These are phyloP conservation scores for Irpex sp. DNA, from an alignment of 1,284 basidiomycete genomes.

Conservation along the genomic window DNA sequence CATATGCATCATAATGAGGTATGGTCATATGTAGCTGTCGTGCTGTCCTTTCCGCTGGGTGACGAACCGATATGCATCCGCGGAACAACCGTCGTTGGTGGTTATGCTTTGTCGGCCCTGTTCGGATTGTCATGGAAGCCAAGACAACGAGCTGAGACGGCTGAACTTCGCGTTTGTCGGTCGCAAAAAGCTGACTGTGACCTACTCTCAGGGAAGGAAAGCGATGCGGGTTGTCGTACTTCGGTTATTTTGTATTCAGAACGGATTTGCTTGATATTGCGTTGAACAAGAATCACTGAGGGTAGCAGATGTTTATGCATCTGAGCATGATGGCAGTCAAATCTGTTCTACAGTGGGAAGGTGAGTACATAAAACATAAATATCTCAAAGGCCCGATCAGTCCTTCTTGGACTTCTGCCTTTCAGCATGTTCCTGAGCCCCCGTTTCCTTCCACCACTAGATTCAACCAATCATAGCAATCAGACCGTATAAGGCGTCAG, in stretches of 20 bases:
- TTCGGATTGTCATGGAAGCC: background rate
- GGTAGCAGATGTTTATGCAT: no score
- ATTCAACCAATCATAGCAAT: background rate
- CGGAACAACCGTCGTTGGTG: background rate
- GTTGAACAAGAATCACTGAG: background rate
- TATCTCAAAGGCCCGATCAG: background rate
- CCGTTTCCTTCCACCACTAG: background rate
- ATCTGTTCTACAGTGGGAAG: no score
- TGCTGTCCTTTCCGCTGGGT: background rate
- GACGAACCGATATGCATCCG: background rate
- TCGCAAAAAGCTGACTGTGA: background rate
- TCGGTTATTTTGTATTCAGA: background rate
- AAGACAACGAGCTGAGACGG: background rate
- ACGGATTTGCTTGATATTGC: background rate
- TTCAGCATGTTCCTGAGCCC: background rate
- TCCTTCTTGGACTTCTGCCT: background rate
- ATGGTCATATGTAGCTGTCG: background rate
- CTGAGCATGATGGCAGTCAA: no score
- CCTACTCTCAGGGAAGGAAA: background rate
- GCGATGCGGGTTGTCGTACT: background rate
- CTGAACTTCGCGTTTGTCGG: background rate
- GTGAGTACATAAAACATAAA: background rate
- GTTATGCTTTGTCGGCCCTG: background rate
- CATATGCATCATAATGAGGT: background rate
- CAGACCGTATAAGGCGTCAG: background rate